Evolutionary conservation across 2,329 filamentous ascomycete genomes (phyloP).

Genomic region (Simplicillium aogashimaense): DNA sequence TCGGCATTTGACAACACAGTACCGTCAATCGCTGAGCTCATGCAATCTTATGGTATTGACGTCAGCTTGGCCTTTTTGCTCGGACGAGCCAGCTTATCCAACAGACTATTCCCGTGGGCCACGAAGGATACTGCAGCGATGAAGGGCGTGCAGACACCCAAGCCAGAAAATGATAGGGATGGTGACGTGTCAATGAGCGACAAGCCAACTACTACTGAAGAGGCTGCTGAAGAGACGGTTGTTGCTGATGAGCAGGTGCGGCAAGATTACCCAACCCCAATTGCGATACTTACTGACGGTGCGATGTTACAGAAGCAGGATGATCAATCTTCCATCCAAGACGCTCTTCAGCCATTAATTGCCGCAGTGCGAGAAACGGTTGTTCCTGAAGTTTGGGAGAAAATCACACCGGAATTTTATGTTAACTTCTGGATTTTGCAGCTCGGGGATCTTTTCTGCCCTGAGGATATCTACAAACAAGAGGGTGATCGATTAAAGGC

Average conservation of each 20-base stretch:
- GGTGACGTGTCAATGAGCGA: slow-evolving; percentile 47
- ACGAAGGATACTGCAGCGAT: slow-evolving; percentile 19
- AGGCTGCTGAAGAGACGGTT: slow-evolving; percentile 15
- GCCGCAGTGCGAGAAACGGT: slow-evolving; percentile 54
- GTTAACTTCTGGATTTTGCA: slow-evolving; percentile 88
- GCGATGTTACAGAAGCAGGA: slow-evolving; percentile 19
- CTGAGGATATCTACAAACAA: slow-evolving; percentile 65
- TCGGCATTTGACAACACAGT: slow-evolving; percentile 72
- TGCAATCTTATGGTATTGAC: slow-evolving; percentile 71
- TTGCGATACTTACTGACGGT: too few species aligned
- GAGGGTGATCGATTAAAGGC: slow-evolving; percentile 62
- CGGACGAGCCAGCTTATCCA: slow-evolving; percentile 62
- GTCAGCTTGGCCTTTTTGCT: slow-evolving; percentile 79
- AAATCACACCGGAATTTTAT: slow-evolving; percentile 73
- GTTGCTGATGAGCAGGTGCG: slow-evolving; percentile 21
- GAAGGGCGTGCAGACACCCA: slow-evolving; percentile 16
- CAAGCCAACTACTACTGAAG: slow-evolving; percentile 15
- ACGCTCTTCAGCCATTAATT: slow-evolving; percentile 58
- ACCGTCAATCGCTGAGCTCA: slow-evolving; percentile 63
- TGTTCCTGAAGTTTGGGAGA: slow-evolving; percentile 54
- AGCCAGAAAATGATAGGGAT: slow-evolving; percentile 34
- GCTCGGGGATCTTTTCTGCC: slow-evolving; percentile 70
- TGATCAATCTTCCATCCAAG: slow-evolving; percentile 19
- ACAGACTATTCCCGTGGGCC: slow-evolving; percentile 43
- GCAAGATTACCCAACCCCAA: slow-evolving; percentile 1